Percentiles rank a stretch among this genome's conserved stretches.
phyloP scores from a whole-genome alignment of 805 yeast genomes.

The Tetrapisispora nanseiensis region DNA sequence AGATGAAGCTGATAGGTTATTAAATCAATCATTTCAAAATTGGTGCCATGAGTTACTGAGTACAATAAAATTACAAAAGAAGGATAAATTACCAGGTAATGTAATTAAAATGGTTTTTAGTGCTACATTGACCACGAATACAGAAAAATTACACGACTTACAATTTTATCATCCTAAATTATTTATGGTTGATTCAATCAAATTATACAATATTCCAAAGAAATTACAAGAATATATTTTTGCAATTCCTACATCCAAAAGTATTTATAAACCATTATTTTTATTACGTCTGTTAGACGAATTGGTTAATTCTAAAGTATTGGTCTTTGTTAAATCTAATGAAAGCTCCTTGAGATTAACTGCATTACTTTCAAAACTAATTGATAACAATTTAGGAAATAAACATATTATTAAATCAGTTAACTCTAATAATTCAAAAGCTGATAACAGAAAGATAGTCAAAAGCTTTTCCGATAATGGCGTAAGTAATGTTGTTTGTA shows the following conservation, averaged over 20 bases:
- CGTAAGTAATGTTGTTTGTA: slow-evolving; percentile 28
- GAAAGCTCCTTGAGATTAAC: slow-evolving; percentile 80
- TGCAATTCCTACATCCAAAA: slow-evolving; percentile 31
- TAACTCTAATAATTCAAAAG: slow-evolving; percentile 47
- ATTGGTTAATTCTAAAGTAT: slow-evolving; percentile 8
- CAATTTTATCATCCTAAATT: slow-evolving; percentile 64
- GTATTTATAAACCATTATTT: slow-evolving; percentile 61
- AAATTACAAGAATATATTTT: slow-evolving; percentile 38
- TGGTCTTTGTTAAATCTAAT: slow-evolving; percentile 37
- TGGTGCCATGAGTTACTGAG: slow-evolving; percentile 60
- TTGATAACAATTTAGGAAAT: slow-evolving; percentile 6
- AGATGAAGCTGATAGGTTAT: slow-evolving; percentile 74
- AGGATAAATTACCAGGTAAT: slow-evolving; percentile 24
- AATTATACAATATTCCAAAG: slow-evolving; percentile 51
- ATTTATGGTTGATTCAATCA: slow-evolving; percentile 55
- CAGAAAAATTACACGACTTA: slow-evolving; percentile 71
- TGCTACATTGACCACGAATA: slow-evolving; percentile 90
- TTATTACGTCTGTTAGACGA: slow-evolving; percentile 44
- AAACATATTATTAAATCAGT: slow-evolving; percentile 34
- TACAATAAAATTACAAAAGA: slow-evolving; percentile 30
- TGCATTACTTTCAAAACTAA: slow-evolving; percentile 33
- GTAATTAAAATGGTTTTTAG: slow-evolving; percentile 70
- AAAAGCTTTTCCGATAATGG: slow-evolving; percentile 42
- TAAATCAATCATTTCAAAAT: slow-evolving; percentile 86
- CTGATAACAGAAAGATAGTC: slow-evolving; percentile 47